phyloP scores from a whole-genome alignment of 345 rosid species.

The Gossypium bickii region DNA sequence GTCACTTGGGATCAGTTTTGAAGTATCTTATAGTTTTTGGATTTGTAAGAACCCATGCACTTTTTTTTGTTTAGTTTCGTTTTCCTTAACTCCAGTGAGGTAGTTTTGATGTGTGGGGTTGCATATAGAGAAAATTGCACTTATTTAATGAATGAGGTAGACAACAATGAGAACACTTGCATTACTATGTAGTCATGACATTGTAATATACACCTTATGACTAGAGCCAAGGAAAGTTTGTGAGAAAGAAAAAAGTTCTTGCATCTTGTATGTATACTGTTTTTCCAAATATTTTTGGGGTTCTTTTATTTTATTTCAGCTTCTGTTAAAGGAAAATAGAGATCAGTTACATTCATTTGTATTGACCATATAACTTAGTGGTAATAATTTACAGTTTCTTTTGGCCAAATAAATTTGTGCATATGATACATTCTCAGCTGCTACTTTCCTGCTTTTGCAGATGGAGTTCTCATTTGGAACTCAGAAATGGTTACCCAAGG shows the following conservation, averaged over 20 bases:
- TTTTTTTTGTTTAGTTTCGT: neutral
- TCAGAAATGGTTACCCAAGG: constrained; percentile 70
- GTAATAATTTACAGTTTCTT: neutral
- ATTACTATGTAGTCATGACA: neutral
- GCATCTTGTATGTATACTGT: neutral
- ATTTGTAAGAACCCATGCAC: neutral
- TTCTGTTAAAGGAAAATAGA: neutral
- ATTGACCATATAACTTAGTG: neutral
- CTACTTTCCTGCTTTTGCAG: constrained; percentile 31
- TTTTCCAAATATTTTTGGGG: neutral
- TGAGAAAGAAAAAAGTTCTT: neutral
- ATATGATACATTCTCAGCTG: constrained; percentile 9
- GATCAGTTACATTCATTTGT: neutral
- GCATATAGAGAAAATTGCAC: neutral
- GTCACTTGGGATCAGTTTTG: neutral
- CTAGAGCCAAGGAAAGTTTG: neutral
- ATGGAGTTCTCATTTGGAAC: constrained; percentile 95
- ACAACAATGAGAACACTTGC: neutral
- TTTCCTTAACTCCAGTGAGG: neutral
- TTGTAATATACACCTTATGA: neutral
- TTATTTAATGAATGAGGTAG: neutral
- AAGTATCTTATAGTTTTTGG: neutral
- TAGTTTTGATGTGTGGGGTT: neutral
- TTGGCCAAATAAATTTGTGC: neutral
- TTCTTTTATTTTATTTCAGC: neutral